These are phyloP conservation scores for Xylaria flabelliformis DNA, from an alignment of 495 filamentous ascomycete genomes.

Conservation along the genomic window DNA sequence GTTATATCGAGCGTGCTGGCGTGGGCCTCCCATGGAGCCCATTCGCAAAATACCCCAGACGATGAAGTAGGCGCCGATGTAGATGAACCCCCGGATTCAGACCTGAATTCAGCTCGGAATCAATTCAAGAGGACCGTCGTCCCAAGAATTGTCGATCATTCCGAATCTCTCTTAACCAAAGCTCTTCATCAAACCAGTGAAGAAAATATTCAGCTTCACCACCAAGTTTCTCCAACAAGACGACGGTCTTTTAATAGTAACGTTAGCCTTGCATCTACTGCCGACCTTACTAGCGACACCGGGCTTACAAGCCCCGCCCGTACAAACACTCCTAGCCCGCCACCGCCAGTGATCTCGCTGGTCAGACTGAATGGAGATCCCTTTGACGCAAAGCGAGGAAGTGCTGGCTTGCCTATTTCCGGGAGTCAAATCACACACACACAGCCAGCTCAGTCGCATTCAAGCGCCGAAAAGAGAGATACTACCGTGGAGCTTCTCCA, in stretches of 20 bases:
- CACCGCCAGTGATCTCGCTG: constrained; percentile 56
- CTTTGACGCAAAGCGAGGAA: constrained; percentile 33
- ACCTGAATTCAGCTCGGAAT: constrained; percentile 21
- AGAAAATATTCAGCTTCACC: constrained; percentile 41
- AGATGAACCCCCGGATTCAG: constrained; percentile 47
- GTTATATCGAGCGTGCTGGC: constrained; percentile 50
- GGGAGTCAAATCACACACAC: constrained; percentile 9
- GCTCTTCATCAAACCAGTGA: constrained; percentile 72
- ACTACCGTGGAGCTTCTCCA: constrained; percentile 43
- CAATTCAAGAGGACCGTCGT: constrained; percentile 52
- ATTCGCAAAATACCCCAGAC: constrained; percentile 51
- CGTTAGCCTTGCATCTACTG: constrained; percentile 77
- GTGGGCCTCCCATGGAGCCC: constrained; percentile 50
- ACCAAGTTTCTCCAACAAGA: constrained; percentile 40
- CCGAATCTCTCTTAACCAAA: constrained; percentile 80
- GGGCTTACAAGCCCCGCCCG: constrained; percentile 90
- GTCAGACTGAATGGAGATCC: constrained; percentile 34
- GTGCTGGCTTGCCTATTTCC: constrained; percentile 27
- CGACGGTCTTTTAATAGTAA: constrained; percentile 79
- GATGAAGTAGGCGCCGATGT: constrained; percentile 46
- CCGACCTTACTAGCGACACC: constrained; percentile 89
- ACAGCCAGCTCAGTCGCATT: constrained; percentile 25
- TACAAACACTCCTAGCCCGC: constrained; percentile 87
- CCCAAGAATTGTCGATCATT: constrained; percentile 55
- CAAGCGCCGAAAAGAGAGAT: constrained; percentile 32